Evolutionary conservation across 352 stramenopile genomes (phyloP).

Genomic region (Pythium coloratum): DNA sequence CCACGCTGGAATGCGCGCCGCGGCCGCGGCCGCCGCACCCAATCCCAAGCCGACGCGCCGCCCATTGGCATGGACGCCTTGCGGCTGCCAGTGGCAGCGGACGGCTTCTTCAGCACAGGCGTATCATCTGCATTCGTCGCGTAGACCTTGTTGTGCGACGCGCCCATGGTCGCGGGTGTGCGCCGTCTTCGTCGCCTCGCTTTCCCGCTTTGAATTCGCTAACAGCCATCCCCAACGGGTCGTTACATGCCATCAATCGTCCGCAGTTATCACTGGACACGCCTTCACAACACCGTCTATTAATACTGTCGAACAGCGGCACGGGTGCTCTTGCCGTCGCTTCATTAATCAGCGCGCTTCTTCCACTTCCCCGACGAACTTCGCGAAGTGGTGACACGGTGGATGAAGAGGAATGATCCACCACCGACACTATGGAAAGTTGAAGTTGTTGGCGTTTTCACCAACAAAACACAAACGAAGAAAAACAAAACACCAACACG

Average conservation of each 20-base stretch:
- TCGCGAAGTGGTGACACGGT: too few relatives aligned
- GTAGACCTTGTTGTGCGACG: constrained; percentile 26
- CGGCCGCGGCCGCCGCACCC: constrained; percentile 15
- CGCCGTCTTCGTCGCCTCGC: not conserved
- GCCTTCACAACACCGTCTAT: not conserved
- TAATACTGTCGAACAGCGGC: not conserved
- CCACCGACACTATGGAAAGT: not conserved
- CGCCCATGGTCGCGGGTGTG: constrained; percentile 8
- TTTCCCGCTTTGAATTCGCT: not conserved
- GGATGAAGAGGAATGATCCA: not conserved
- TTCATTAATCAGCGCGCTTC: not conserved
- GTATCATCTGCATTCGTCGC: not conserved
- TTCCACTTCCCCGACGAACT: not conserved
- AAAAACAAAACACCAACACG: not conserved
- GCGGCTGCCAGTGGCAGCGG: not conserved
- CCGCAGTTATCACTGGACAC: not conserved
- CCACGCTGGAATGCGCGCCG: constrained; percentile 11
- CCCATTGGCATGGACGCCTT: not conserved
- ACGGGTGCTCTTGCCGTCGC: not conserved
- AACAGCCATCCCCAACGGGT: not conserved
- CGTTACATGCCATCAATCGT: not conserved
- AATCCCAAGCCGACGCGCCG: constrained; percentile 2
- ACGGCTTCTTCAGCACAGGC: not conserved
- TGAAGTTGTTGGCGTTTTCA: not conserved
- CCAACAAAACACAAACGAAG: not conserved